Conservation (phyloP, 345 rosid species). For the Syzygium oleosum region DNA sequence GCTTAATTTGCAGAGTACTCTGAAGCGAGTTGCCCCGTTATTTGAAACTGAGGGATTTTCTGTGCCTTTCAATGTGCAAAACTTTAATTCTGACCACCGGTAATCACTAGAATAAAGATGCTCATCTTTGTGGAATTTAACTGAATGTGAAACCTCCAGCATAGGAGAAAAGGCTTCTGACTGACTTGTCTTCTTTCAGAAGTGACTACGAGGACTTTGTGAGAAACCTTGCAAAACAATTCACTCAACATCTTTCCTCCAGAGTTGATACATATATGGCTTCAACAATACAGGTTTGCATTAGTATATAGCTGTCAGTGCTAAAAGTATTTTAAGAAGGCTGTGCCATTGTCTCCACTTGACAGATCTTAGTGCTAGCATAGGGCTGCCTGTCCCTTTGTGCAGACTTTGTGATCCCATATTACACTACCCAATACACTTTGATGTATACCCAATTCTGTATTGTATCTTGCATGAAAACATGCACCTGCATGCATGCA, state of each 20-base stretch:
- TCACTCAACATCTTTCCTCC: conserved; percentile 49
- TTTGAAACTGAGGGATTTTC: conserved; percentile 52
- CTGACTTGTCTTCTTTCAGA: conserved; percentile 26
- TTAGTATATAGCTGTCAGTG: not conserved
- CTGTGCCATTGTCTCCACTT: not conserved
- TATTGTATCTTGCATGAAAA: not conserved
- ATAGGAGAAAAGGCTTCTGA: not conserved
- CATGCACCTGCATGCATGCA: not conserved
- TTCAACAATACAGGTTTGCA: conserved; percentile 70
- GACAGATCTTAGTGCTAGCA: not conserved
- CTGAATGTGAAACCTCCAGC: not conserved
- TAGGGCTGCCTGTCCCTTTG: not conserved
- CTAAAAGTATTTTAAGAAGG: not conserved
- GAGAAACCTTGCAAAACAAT: conserved; percentile 63
- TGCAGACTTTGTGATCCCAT: no score
- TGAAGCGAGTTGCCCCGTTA: conserved; percentile 59
- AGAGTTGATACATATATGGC: conserved; percentile 76
- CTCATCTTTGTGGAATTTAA: not conserved
- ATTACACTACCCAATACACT: not conserved
- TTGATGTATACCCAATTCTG: not conserved
- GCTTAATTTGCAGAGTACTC: conserved; percentile 44
- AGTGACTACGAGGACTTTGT: conserved; percentile 69
- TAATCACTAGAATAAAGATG: not conserved
- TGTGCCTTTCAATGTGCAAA: conserved; percentile 42
- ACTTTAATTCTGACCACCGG: conserved; percentile 72